Conservation (phyloP, 345 rosid species). For the Toxicodendron radicans region DNA sequence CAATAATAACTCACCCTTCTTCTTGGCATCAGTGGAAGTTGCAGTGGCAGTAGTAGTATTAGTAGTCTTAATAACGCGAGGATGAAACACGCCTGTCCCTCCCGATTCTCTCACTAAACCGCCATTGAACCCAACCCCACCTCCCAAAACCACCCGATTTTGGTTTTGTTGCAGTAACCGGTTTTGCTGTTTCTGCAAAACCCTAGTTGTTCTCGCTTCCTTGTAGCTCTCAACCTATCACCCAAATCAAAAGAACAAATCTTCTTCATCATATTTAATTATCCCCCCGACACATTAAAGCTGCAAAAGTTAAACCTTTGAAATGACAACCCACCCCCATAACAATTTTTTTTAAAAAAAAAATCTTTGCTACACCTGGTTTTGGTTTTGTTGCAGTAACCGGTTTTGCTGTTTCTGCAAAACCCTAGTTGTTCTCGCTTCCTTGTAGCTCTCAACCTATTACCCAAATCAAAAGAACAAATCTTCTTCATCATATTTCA, state of each 20-base stretch:
- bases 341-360: no score
- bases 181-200: constrained; percentile 28
- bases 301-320: constrained; percentile 22
- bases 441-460: constrained; percentile 31
- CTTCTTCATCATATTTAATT: neutral
- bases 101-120: constrained; percentile 38
- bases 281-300: constrained; percentile 9
- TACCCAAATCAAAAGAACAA: neutral
- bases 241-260: neutral
- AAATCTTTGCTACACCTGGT: no score
- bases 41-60: neutral
- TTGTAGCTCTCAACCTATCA: constrained; percentile 30
- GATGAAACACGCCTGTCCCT: constrained; percentile 63
- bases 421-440: constrained; percentile 26
- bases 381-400: constrained; percentile 25
- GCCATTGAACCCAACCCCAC: constrained; percentile 15
- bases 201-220: constrained; percentile 26
- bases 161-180: constrained; percentile 26
- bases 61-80: constrained; percentile 28
- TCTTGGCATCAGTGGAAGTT: constrained; percentile 13
- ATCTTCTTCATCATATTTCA: neutral
- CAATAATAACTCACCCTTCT: constrained; percentile 4
- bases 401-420: constrained; percentile 29
- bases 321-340: constrained; percentile 14
- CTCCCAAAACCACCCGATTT: constrained; percentile 21